Conservation (phyloP, 805 yeast genomes). For the Metahyphopichia silvanorum region DNA sequence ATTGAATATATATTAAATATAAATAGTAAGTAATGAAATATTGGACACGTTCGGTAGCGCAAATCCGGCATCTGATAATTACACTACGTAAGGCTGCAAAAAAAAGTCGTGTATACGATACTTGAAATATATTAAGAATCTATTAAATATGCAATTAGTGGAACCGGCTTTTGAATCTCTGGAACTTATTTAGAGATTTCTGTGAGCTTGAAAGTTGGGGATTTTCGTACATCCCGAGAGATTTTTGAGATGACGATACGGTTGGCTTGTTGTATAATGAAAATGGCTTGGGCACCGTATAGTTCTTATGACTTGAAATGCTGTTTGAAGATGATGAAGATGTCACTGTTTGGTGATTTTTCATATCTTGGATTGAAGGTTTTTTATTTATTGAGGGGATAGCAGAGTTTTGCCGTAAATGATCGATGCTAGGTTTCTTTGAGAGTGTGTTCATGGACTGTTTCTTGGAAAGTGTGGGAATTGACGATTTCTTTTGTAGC, state of each 20-base stretch:
- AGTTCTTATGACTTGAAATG: too few relatives aligned
- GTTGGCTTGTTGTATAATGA: conserved; percentile 37
- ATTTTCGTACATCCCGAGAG: conserved; percentile 27
- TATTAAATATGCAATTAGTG: conserved; percentile 9
- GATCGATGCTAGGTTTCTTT: too few relatives aligned
- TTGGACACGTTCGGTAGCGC: too few relatives aligned
- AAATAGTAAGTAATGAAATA: too few relatives aligned
- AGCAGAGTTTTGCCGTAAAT: too few relatives aligned
- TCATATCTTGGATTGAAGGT: conserved; percentile 7
- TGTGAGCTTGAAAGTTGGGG: conserved; percentile 42
- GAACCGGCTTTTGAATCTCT: conserved; percentile 31
- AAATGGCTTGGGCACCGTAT: conserved; percentile 27
- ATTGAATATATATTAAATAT: too few relatives aligned
- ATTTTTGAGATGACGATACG: conserved; percentile 37
- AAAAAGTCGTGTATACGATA: too few relatives aligned
- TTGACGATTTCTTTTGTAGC: conserved; percentile 13
- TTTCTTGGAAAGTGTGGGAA: conserved; percentile 12
- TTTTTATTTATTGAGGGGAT: conserved; percentile 9
- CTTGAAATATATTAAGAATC: too few relatives aligned
- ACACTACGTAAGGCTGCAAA: too few relatives aligned
- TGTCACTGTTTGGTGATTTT: background rate
- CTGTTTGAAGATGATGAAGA: background rate
- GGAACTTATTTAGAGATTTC: conserved; percentile 32
- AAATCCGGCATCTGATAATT: too few relatives aligned
- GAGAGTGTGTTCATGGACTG: conserved; percentile 4